Base-by-base conservation (phyloP, 2,329 filamentous ascomycete species). In the Calonectria honghensis region DNA sequence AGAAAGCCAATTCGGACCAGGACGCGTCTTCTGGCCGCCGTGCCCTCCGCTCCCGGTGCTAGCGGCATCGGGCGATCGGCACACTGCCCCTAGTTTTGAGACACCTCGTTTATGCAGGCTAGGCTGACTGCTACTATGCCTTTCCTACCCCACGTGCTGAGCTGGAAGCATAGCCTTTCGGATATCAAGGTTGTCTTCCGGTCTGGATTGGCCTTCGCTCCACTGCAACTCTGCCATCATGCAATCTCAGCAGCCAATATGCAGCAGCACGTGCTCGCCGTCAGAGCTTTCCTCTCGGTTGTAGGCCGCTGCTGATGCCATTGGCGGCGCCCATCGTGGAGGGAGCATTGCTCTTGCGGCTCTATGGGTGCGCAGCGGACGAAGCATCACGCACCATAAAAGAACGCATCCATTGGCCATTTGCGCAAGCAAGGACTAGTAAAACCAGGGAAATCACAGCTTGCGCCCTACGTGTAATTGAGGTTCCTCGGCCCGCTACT, bases 41-140 rank as follows among this genome's bases (percentile, higher is more conserved):
- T 20, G 35, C 13, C n/a, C 57, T 41, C 57, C 6, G 54, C 35
- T 41, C 52, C 31, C 37, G 57, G 57, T 29, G 18, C 35, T 24
- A 41, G 35, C 39, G 57, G 57, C n/a, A 65, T 65, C 61, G 61
- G 61, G 41, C 61, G 39, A 65, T 65, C 61, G 39, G 41, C 61
- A 50, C 41, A 48, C 20, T 48, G 39, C 18, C 61, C 18, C 41
- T 50, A n/a, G 39, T 48, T 45, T 65, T 65, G 61, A 48, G 27
- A 48, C 45, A 48, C 35, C 61, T 65, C 61, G 61, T 65, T 65
- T 65, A 65, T 65, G 61, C 61, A 35, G 31, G 41, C 41, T 35
- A 41, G 18, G 41, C 61, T 65, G 61, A 65, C 61, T 48, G 41
- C 61, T 65, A 65, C 61, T 50, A 65, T 50, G 10, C 27, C 45